Evolutionary conservation across 2,329 filamentous ascomycete genomes (phyloP), one percentile per base, ranked within the genome.

Genomic region (Nothopassalora personata): DNA sequence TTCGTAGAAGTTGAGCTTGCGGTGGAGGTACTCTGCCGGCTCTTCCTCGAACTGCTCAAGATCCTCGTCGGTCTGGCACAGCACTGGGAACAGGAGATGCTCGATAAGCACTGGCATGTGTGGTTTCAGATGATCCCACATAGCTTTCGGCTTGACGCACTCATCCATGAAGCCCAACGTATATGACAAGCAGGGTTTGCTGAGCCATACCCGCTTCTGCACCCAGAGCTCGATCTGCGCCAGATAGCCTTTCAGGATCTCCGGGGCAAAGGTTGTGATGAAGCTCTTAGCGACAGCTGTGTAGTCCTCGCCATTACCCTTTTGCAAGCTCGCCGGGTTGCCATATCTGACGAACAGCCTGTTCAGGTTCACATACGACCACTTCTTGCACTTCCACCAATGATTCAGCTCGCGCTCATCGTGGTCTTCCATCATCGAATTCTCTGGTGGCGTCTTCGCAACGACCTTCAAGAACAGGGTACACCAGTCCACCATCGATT

Each of bases 321-420:
- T 88, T 60, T 86, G 85, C 60, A 96, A 80, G 39, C 85, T 86
- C 51, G 85, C 80, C 10, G 90, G 89, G 78, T 96, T 97, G 60
- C 94, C 94, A 71, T 99, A 96, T 75, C 92, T 66, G 69, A 97
- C 92, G 72, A 94, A 99, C 18, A 99, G 84, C 63, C 94, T 85
- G 78, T 99, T 99, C 68, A 99, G 78, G 75, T 97, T 97, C 71
- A 94, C 96, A 76, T 97, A 99, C 13, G 93, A 89, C 94, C 94
- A 97, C 77, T 99, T 99, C 86, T 97, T 97, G 64, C 92, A 90
- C 80, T 97, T 99, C 93, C 93, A 99, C 93, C 94, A 99, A 75
- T 97, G 91, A 73, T 96, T 92, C 69, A 88, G 84, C 76, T 97
- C 94, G 59, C 94, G 86, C 71, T 97, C 93, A 59, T 90, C 86